These are phyloP conservation scores for Ilyonectria sp. DNA, from an alignment of 2,329 filamentous ascomycete species.

Conservation along the genomic window DNA sequence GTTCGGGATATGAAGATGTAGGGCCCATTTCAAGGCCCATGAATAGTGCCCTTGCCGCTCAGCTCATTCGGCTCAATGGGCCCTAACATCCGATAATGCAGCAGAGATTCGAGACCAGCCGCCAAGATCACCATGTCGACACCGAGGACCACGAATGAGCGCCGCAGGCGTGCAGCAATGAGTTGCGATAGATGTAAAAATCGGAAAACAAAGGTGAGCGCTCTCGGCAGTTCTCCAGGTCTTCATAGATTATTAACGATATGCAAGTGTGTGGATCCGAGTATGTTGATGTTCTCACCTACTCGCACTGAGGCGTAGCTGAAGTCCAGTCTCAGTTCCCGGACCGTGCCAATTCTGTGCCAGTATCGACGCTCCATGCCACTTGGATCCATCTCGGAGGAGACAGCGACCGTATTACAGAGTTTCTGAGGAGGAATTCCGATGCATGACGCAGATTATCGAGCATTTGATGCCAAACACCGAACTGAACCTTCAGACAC, in stretches of 20 bases:
- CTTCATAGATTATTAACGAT: not conserved
- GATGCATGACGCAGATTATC: slow-evolving; percentile 31
- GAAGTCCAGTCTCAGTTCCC: slow-evolving; percentile 10
- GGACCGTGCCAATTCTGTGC: slow-evolving; percentile 31
- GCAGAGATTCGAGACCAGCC: not conserved
- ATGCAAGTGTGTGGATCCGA: slow-evolving; percentile 26
- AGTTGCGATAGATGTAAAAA: slow-evolving; percentile 29
- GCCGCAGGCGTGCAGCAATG: slow-evolving; percentile 27
- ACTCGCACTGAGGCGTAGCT: not conserved
- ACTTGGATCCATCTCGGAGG: slow-evolving; percentile 24
- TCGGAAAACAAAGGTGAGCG: slow-evolving; percentile 27
- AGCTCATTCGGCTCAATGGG: not conserved
- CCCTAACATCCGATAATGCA: slow-evolving; percentile 6
- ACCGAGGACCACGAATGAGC: slow-evolving; percentile 10
- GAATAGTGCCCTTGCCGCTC: not conserved
- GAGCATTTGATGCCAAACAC: slow-evolving; percentile 28
- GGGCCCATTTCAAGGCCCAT: not conserved
- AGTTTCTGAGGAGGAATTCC: slow-evolving; percentile 27
- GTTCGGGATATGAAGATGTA: slow-evolving; percentile 9
- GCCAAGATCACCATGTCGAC: slow-evolving; percentile 15
- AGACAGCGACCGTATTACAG: slow-evolving; percentile 30
- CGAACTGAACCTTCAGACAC: slow-evolving; percentile 23
- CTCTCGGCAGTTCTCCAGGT: not conserved
- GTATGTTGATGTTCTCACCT: slow-evolving; percentile 19
- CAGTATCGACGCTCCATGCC: slow-evolving; percentile 26